Conservation (phyloP, 257 asterid species). For the Salvia hispanica region DNA sequence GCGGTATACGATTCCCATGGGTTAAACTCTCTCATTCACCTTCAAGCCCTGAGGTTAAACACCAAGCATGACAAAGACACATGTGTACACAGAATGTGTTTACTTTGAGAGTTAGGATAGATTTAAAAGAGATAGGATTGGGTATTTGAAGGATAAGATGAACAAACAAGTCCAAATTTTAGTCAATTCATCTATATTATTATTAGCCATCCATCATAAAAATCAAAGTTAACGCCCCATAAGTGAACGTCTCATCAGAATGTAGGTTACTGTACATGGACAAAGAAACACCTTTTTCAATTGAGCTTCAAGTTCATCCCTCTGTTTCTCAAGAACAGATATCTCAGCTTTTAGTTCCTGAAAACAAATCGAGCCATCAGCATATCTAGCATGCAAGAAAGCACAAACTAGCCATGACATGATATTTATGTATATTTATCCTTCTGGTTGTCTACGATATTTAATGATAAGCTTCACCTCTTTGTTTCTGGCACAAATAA, state of each 20-base stretch:
- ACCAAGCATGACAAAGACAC: background rate
- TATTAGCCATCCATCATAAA: too few relatives aligned
- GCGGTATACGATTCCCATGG: background rate
- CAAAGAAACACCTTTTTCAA: slow-evolving; percentile 67
- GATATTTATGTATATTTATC: slow-evolving; percentile 9
- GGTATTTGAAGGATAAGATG: too few relatives aligned
- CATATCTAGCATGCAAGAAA: slow-evolving; percentile 23
- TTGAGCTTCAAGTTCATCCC: slow-evolving; percentile 87
- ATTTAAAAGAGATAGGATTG: too few relatives aligned
- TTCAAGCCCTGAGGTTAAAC: slow-evolving; percentile 19
- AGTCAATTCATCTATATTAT: too few relatives aligned
- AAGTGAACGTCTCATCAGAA: background rate
- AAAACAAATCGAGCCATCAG: slow-evolving; percentile 32
- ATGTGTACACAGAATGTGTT: background rate
- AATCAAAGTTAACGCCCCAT: too few relatives aligned
- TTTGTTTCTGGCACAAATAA: slow-evolving; percentile 21
- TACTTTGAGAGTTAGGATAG: too few relatives aligned
- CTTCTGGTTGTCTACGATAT: slow-evolving; percentile 4
- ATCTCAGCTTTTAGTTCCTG: slow-evolving; percentile 86
- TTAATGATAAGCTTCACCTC: background rate
- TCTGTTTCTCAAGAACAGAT: slow-evolving; percentile 79
- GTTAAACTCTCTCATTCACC: slow-evolving; percentile 20
- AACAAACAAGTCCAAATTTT: too few relatives aligned
- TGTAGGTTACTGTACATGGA: slow-evolving; percentile 23
- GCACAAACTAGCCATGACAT: slow-evolving; percentile 22